Base-by-base conservation (phyloP, 1,284 basidiomycete genomes). In the Ustilago nuda region DNA sequence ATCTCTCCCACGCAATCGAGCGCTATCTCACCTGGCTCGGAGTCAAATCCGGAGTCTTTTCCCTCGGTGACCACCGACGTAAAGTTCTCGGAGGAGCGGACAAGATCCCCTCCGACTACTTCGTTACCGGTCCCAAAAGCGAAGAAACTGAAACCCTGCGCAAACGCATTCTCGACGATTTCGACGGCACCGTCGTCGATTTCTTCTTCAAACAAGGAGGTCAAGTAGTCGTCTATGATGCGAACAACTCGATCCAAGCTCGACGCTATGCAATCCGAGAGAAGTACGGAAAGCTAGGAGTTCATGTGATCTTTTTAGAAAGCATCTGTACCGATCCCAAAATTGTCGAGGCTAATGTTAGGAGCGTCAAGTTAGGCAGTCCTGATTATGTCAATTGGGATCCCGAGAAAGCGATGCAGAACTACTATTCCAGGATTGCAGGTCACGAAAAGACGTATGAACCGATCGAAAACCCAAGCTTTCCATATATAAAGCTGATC, bases 141-240 rank as follows among this genome's bases (percentile, higher is more conserved):
- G 43, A 89, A 23, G 92, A 93, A 79, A 98, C 96, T 0, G 89
- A 93, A 67, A 89, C 88, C 43, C 87, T 99, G 37, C 89, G 95
- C 48, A 88, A 90, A 72, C 89, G 88, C 72, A 91, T 98, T 70
- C 90, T 92, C 58, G 89, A 89, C 2, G 93, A 92, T 17, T 93
- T 97, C 77, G 94, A 98, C 87, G 89, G 92, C 82, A 88, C 92
- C 60, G 94, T 99, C 51, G 92, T 91, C 90, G 91, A 94, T 70
- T 97, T 93, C 87, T 99, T 97, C 87, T 89, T 91, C 74, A 88
- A 88, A 1, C 62, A 74, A n/a, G 87, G 88, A 4, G 95, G 95
- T 0, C 96, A 99, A 86, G 95, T 99, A 17, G 94, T 96, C 37
- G 95, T 99, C 71, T 99, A 98, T 87, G 97, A 99, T 85, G 97